These are phyloP conservation scores for Aspergillus cavernicola DNA, from an alignment of 495 filamentous ascomycete genomes.

Conservation along the genomic window DNA sequence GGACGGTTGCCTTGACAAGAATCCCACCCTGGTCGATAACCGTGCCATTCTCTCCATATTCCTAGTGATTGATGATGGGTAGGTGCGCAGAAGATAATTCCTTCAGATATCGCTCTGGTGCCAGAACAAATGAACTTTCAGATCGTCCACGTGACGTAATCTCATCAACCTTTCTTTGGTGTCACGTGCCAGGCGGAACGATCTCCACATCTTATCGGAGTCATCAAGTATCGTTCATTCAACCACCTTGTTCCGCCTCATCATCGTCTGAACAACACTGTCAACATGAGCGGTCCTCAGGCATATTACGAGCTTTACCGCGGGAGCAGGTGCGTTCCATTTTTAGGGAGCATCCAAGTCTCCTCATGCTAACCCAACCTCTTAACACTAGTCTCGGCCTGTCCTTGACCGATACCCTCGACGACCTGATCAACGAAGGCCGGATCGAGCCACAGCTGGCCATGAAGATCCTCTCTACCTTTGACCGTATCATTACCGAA, in stretches of 20 bases:
- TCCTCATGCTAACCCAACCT: conserved; percentile 5
- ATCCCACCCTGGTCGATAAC: not conserved
- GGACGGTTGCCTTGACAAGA: not conserved
- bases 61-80: not conserved
- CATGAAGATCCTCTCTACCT: conserved; percentile 94
- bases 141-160: conserved; percentile 3
- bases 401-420: conserved; percentile 91
- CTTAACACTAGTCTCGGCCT: conserved; percentile 68
- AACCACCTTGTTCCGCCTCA: conserved; percentile 11
- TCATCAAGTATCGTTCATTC: conserved; percentile 18
- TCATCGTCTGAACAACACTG: conserved; percentile 7
- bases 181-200: conserved; percentile 15
- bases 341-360: no score
- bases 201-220: conserved; percentile 11
- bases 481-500: conserved; percentile 85
- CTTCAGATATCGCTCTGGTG: not conserved
- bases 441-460: conserved; percentile 96
- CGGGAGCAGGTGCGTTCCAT: conserved; percentile 83
- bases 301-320: conserved; percentile 94
- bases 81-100: no score
- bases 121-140: not conserved
- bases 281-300: conserved; percentile 31
- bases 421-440: conserved; percentile 87
- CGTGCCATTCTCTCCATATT: not conserved
- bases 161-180: not conserved